phyloP scores from a whole-genome alignment of 2,329 filamentous ascomycete genomes.

The Pseudocercospora crystallina region DNA sequence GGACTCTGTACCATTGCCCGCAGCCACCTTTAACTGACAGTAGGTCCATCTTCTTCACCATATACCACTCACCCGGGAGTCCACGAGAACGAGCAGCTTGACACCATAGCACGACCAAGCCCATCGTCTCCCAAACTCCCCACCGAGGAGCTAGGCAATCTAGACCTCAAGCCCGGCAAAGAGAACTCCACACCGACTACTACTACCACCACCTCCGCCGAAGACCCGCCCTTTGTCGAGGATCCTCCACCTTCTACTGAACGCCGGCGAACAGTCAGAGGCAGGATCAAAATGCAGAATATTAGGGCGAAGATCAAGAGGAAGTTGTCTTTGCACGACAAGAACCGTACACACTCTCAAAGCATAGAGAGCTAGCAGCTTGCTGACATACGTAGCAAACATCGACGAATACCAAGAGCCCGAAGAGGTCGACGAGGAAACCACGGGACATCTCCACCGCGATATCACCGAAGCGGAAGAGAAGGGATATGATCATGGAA shows the following conservation, averaged over 20 bases:
- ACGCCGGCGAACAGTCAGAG: constrained; percentile 1
- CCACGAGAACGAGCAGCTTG: constrained; percentile 1
- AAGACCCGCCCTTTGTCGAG: too few relatives aligned
- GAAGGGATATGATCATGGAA: constrained; percentile 33
- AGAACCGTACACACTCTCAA: constrained; percentile 31
- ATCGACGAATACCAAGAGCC: constrained; percentile 33
- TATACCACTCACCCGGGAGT: neutral
- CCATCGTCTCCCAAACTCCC: too few relatives aligned
- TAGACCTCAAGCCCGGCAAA: too few relatives aligned
- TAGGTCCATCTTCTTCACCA: neutral
- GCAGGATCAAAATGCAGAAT: constrained; percentile 32
- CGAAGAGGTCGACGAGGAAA: constrained; percentile 40
- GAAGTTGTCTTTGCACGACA: constrained; percentile 39
- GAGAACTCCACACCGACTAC: too few relatives aligned
- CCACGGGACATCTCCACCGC: constrained; percentile 36
- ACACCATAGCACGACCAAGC: neutral
- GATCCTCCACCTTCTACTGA: too few relatives aligned
- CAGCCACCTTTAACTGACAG: too few relatives aligned
- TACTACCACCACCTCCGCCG: too few relatives aligned
- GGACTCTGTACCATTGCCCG: too few relatives aligned
- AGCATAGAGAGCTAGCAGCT: neutral
- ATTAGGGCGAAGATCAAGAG: constrained; percentile 39
- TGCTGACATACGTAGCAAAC: constrained; percentile 24
- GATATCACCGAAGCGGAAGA: constrained; percentile 37
- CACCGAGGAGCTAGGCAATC: too few relatives aligned